Base-by-base conservation (phyloP, 192 early-diverging fungal genomes). In the Chytriomyces sp. region DNA sequence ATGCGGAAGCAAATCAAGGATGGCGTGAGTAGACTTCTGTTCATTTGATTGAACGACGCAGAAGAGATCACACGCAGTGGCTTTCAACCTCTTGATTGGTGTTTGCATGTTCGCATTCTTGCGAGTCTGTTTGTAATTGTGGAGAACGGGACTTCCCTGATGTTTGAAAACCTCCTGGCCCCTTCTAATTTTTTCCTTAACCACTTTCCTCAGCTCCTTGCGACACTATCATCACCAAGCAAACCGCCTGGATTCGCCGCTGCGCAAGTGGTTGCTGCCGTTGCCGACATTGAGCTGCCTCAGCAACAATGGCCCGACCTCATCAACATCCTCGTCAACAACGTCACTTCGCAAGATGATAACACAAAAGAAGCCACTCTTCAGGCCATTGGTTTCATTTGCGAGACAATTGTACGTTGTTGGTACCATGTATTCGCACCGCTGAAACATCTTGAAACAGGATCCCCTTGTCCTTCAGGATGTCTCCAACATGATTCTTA, bases 261-360 rank as follows among this genome's bases (percentile, higher is more conserved):
- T 39, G 92, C 90, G 14, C 75, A 92, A 88, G 85, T 91, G 49
- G 85, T 98, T 74, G 86, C 95, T 44, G 96, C 95, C 44, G 94
- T 99, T 76, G 93, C 92, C 17, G 91, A 88, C 62, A 93, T 98
- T 34, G 98, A 99, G 76, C 84, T 99, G 59, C 95, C 96, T n/a
- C 75, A 78, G 39, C 77, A 85, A 3, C 82, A 91, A 77, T 99
- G 98, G 98, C 80, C 80, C 28, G 93, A 96, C 55, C 79, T 97
- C 53, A 96, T 99, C 75, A 78, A 78, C 37, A 81, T 79, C 38
- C 84, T 99, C 76, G 80, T 98, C 36, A 81, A 91, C 14, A 94
- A 92, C 69, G 81, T 83, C 19, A 58, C 75, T 39, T 79, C 90
- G 12, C 82, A 87, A 52, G 93, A 90, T 74, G 78, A 81, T 59